A percentile compares a stretch with the other conserved stretches of the same genome.
Conservation (phyloP, 2,329 filamentous ascomycete species). For the Trichoderma sp. region DNA sequence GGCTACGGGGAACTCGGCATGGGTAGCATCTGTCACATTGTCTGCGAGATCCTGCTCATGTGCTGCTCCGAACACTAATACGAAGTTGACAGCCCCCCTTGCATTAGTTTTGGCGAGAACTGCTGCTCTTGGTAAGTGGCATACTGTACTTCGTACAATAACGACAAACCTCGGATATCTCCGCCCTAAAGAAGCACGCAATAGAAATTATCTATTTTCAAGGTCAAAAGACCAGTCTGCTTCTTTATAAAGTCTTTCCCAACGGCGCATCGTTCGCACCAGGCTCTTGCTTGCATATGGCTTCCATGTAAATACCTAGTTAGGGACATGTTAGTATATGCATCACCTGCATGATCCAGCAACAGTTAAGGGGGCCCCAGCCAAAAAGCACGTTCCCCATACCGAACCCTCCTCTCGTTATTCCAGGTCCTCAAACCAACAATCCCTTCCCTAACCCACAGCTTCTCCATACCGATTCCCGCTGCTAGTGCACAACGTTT, state of each 20-base stretch:
- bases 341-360: constrained; percentile 18
- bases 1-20: background rate
- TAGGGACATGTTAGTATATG: background rate
- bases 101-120: background rate
- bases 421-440: background rate
- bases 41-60: background rate
- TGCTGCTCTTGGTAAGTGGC: background rate
- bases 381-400: constrained; percentile 13
- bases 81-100: constrained; percentile 17
- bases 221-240: background rate
- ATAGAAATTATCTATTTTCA: background rate
- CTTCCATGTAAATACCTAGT: background rate
- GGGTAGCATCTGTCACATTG: background rate
- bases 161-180: background rate
- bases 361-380: constrained; percentile 8
- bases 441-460: background rate
- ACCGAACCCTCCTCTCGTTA: constrained; percentile 4
- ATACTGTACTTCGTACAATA: background rate
- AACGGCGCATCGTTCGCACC: background rate
- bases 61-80: constrained; percentile 17
- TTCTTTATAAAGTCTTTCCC: background rate
- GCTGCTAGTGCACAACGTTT: background rate
- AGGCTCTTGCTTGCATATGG: background rate
- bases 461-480: background rate
- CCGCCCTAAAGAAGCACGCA: background rate